Base-by-base conservation (phyloP, 495 filamentous ascomycete genomes). In the Hypoxylon cercidicola region DNA sequence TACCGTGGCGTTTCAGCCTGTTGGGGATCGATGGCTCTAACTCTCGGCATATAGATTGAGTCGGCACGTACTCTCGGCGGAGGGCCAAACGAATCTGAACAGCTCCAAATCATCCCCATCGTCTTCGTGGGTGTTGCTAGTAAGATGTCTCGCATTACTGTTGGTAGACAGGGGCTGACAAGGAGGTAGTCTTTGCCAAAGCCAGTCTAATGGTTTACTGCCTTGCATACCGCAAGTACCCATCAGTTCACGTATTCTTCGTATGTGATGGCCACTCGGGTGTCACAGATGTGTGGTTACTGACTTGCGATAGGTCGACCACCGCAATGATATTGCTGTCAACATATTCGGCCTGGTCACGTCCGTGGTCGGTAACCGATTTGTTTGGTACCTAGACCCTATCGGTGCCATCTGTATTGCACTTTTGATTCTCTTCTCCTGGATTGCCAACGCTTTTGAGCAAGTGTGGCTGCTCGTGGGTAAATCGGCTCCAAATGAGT, bases 391-490 rank as follows among this genome's bases (percentile, higher is more conserved):
- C 61, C 74, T 84, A 5, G 84, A 85, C 66, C 82, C 84, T 9
- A 77, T 83, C 41, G 83, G 82, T 32, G 82, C 84, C 48, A 84
- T 84, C 51, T 75, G 79, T 50, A 85, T 87, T 56, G 82, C 79
- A 8, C 74, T 83, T 37, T 47, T 85, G 37, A 87, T 85, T 58
- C 69, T 85, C 34, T 79, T 80, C 48, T 85, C 83, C 3, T 85
- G 84, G 83, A 72, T 78, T 7, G 68, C 79, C 49, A 85, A 83
- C 54, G 83, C 82, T 4, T 84, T 84, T 60, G 83, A 85, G 49
- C 81, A 85, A 51, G 79, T 85, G 34, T 86, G 82, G 83, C 71
- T 84, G 18, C 68, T 84, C 46, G 82, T 85, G 11, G 83, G 83
- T 15, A 87, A 84, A 64, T 75, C 77, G 40, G 82, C 82, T 8